phyloP scores from a whole-genome alignment of 2,329 filamentous ascomycete genomes.

The Colletotrichum scovillei region DNA sequence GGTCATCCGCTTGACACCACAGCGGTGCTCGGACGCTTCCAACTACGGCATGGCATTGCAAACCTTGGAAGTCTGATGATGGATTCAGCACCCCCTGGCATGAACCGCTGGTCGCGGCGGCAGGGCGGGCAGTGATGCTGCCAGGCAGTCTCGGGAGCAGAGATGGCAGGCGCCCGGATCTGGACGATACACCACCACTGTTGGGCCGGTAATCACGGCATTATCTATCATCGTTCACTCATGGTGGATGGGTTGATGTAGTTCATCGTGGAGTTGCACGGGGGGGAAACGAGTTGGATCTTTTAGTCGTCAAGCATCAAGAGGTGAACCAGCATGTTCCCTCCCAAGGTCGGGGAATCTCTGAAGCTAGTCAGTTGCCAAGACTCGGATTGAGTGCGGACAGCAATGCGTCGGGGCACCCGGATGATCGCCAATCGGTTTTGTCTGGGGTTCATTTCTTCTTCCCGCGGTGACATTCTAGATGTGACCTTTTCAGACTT shows the following conservation, averaged over 20 bases:
- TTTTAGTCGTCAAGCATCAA: neutral
- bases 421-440: neutral
- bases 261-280: neutral
- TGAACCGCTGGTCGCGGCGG: constrained; percentile 24
- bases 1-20: no score
- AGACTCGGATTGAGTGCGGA: neutral
- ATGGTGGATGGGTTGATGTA: neutral
- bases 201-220: neutral
- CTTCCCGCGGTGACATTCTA: neutral
- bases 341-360: neutral
- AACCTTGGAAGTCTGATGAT: constrained; percentile 3
- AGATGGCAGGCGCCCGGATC: neutral
- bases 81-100: neutral
- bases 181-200: neutral
- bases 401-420: constrained; percentile 6
- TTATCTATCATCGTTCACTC: neutral
- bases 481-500: neutral
- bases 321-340: constrained; percentile 19
- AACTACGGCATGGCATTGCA: neutral
- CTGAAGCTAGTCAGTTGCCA: constrained; percentile 11
- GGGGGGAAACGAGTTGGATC: neutral
- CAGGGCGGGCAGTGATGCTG: neutral
- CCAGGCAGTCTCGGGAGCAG: neutral
- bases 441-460: neutral
- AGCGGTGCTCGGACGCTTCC: neutral